phyloP scores from a whole-genome alignment of 1,284 basidiomycete genomes.

The Ceratobasidium sp. region DNA sequence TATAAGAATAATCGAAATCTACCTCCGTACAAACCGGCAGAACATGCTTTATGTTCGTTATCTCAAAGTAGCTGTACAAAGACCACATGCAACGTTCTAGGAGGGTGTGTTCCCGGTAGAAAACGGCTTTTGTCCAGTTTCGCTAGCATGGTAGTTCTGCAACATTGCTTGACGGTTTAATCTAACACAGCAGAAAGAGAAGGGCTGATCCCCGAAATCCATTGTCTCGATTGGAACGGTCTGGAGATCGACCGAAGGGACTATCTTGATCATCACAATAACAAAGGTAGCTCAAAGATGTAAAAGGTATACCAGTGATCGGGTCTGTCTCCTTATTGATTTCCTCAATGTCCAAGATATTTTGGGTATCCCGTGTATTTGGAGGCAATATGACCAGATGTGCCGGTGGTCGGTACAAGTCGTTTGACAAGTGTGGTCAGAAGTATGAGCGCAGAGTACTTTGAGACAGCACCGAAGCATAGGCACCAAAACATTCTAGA shows the following conservation, averaged over 20 bases:
- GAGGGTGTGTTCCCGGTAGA: background rate
- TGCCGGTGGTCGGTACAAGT: too few species aligned
- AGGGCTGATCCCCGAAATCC: background rate
- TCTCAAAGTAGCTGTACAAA: background rate
- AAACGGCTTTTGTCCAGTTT: background rate
- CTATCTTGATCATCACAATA: background rate
- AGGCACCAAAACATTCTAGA: background rate
- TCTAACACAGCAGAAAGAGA: slow-evolving; percentile 8
- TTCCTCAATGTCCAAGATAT: background rate
- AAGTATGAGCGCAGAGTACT: background rate
- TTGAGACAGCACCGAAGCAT: background rate
- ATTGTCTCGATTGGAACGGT: background rate
- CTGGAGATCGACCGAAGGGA: background rate
- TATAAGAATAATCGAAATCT: background rate
- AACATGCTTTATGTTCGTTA: too few species aligned
- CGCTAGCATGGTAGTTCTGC: background rate
- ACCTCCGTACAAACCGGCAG: background rate
- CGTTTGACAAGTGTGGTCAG: too few species aligned
- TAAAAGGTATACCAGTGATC: background rate
- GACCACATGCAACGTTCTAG: background rate
- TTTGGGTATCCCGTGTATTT: background rate
- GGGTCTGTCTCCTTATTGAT: background rate
- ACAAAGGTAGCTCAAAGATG: slow-evolving; percentile 3
- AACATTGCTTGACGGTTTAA: slow-evolving; percentile 1
- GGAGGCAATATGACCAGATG: background rate